Evolutionary conservation across 352 stramenopile genomes (phyloP).

Genomic region (Phytophthora brassicae): DNA sequence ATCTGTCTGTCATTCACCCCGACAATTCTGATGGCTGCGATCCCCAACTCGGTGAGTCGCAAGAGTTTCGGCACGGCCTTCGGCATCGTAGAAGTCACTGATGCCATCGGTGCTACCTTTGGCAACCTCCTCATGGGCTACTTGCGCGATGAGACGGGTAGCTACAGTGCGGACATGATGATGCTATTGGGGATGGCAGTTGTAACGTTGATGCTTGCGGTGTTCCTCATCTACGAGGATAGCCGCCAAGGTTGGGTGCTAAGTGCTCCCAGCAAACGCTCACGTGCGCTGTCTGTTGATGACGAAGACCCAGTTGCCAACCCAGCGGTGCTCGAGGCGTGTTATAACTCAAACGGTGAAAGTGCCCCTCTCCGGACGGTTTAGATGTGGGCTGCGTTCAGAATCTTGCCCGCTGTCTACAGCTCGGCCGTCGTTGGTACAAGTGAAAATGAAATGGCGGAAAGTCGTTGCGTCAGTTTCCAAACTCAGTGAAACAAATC

Average conservation of each 20-base stretch:
- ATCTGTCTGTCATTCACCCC: constrained; percentile 86
- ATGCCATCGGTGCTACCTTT: constrained; percentile 77
- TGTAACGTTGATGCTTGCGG: constrained; percentile 63
- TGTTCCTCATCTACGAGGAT: constrained; percentile 72
- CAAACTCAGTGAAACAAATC: constrained; percentile 17
- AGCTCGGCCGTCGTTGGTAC: constrained; percentile 13
- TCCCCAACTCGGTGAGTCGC: constrained; percentile 75
- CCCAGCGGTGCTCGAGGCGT: constrained; percentile 39
- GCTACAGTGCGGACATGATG: constrained; percentile 84
- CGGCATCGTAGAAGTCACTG: constrained; percentile 86
- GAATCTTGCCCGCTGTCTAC: constrained; percentile 1
- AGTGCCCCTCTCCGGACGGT: constrained; percentile 11
- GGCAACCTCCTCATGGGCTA: constrained; percentile 88
- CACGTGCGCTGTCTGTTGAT: constrained; percentile 57
- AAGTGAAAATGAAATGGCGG: constrained; percentile 19
- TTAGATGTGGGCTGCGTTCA: constrained; percentile 2
- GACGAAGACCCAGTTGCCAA: constrained; percentile 58
- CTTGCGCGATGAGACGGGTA: constrained; percentile 76
- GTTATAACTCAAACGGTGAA: constrained; percentile 30
- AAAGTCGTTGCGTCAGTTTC: constrained; percentile 15
- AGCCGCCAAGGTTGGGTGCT: constrained; percentile 55
- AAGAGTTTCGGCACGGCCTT: constrained; percentile 84
- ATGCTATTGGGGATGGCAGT: constrained; percentile 76
- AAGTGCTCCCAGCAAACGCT: constrained; percentile 52
- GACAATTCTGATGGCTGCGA: constrained; percentile 87